Evolutionary conservation across 805 yeast genomes (phyloP), one percentile per base, ranked within the genome.

Genomic region (Debaryomyces castellii): DNA sequence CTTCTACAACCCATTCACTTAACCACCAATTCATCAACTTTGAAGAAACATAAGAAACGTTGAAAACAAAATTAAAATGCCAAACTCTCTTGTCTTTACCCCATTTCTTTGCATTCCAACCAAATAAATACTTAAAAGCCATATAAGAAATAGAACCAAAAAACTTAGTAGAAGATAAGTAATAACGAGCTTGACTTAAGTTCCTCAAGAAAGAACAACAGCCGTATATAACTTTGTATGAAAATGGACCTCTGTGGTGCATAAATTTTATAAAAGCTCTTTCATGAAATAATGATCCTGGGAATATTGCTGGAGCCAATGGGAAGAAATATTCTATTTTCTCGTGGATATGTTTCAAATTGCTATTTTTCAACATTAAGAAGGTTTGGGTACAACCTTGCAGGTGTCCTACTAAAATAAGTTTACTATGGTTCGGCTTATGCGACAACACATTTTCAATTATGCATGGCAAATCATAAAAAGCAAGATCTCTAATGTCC

Each of bases 11-110:
- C 51, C 63, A 67, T 35, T 63, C 50, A 36, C 72, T 63, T 17
- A 90, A 69, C 98, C 98, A 92, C 97, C 98, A 94, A 39, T 81
- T 76, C 96, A 92, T 90, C 46, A 88, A 71, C 51, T 82, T 81
- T 1, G 89, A 76, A 21, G 95, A 84, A 12, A 91, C 85, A 61
- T 80, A 87, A 4, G 87, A 88, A 0, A 96, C 96, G 2, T 96
- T 85, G 61, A 89, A 91, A 5, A 91, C 65, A 51, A 92, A 90
- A 64, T 88, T 89, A 27, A 91, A 74, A 49, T 80, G 78, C 55
- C 92, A 74, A 20, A 89, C 67, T 22, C 74, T 67, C 21, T 66
- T 71, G 59, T 90, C 87, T 85, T 55, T 45, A 39, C 67, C 67
- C 68, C 97, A 94, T 23, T 86, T 71, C 11, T 63, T 62, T 55